Evolutionary conservation across 306 rosid species (phyloP).

Genomic region (Geum urbanum): DNA sequence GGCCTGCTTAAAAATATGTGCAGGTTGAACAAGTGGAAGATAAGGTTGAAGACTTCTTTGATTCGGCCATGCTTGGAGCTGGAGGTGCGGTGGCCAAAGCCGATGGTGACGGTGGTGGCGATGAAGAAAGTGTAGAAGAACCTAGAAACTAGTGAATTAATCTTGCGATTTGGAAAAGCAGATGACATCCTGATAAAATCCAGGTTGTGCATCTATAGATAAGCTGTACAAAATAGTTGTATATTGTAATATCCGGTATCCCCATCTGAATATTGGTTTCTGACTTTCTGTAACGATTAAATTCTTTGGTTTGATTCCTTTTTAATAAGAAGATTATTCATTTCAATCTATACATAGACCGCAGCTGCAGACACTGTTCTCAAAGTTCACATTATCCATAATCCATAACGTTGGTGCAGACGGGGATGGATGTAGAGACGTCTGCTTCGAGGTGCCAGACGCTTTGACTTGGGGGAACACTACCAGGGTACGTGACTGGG

Average conservation of each 20-base stretch:
- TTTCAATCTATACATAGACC: neutral
- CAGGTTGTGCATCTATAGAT: neutral
- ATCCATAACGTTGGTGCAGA: too few species aligned
- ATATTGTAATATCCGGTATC: neutral
- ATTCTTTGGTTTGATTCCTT: neutral
- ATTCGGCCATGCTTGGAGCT: constrained; percentile 1
- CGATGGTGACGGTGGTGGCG: neutral
- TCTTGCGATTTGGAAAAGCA: neutral
- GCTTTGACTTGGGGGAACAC: too few species aligned
- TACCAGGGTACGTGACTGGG: too few species aligned
- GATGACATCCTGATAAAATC: constrained; percentile 5
- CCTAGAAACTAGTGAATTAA: neutral
- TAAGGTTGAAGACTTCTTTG: constrained; percentile 28
- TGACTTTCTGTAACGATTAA: neutral
- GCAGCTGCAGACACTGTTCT: neutral
- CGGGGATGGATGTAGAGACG: too few species aligned
- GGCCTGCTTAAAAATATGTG: neutral
- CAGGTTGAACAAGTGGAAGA: constrained; percentile 45
- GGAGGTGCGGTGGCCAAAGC: constrained; percentile 4
- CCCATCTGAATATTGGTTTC: too few species aligned
- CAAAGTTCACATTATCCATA: neutral
- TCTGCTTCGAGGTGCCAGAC: too few species aligned
- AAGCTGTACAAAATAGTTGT: neutral
- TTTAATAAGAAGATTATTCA: neutral
- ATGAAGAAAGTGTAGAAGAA: neutral